Conservation (phyloP, 2,329 filamentous ascomycete species). For the Arthrobotrys sinensis region DNA sequence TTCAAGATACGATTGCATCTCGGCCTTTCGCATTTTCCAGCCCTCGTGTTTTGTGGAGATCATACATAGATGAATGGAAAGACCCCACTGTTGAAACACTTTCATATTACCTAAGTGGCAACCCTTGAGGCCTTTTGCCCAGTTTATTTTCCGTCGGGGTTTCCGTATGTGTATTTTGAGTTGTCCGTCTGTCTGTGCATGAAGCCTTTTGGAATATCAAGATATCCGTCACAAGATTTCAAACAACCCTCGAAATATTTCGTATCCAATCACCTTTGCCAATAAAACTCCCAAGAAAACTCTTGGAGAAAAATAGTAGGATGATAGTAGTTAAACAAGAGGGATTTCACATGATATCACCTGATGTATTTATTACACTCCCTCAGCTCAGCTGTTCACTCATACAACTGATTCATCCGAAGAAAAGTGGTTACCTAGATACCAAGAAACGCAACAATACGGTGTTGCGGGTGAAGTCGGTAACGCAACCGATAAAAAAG, state of each 20-base stretch:
- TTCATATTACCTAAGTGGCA: slow-evolving; percentile 28
- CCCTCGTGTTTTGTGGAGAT: slow-evolving; percentile 12
- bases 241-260: neutral
- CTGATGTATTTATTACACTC: neutral
- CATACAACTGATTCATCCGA: neutral
- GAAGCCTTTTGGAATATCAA: neutral
- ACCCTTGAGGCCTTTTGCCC: neutral
- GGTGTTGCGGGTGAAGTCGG: slow-evolving; percentile 22
- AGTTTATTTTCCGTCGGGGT: slow-evolving; percentile 24
- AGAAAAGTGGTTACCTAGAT: slow-evolving; percentile 23
- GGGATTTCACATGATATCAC: slow-evolving; percentile 19
- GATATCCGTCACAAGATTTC: neutral
- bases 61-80: neutral
- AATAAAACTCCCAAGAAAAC: neutral
- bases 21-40: slow-evolving; percentile 2
- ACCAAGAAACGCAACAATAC: slow-evolving; percentile 24
- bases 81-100: neutral
- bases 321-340: slow-evolving; percentile 1
- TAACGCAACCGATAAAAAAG: neutral
- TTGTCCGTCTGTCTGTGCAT: slow-evolving; percentile 3
- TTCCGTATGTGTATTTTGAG: slow-evolving; percentile 1
- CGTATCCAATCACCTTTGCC: neutral
- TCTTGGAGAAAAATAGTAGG: neutral
- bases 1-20: slow-evolving; percentile 16
- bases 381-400: neutral